These are phyloP conservation scores for Malus hybrid DNA, from an alignment of 331 rosid species.

Conservation along the genomic window DNA sequence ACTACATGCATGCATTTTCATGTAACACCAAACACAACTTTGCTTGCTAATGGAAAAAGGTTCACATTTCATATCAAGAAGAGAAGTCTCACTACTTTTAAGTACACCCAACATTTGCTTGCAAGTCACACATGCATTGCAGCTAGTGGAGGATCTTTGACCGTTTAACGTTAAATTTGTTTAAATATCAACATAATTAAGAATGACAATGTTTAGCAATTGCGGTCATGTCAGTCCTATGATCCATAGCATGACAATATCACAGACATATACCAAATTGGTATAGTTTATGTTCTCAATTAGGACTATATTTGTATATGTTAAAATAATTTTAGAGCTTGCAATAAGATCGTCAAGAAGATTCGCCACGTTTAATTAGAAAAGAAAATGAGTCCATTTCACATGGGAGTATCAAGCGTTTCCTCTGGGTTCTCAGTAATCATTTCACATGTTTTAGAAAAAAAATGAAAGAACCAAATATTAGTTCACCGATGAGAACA, in stretches of 20 bases:
- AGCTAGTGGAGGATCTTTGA: not conserved
- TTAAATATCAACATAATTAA: not conserved
- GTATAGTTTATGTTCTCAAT: not conserved
- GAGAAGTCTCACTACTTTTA: not conserved
- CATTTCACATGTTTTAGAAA: constrained; percentile 13
- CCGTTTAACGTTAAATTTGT: not conserved
- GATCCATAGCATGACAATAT: not conserved
- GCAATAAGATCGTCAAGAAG: constrained; percentile 2
- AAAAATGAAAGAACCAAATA: not conserved
- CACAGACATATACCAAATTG: not conserved
- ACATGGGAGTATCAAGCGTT: constrained; percentile 9
- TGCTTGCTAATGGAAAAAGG: not conserved
- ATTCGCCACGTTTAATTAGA: not conserved
- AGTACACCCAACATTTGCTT: not conserved
- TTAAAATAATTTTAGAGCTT: not conserved
- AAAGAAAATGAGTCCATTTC: constrained; percentile 2
- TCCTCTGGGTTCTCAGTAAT: not conserved
- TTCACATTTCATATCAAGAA: not conserved
- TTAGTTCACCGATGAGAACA: too few relatives aligned
- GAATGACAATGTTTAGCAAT: not conserved
- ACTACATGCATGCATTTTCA: not conserved
- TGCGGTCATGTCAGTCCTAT: not conserved
- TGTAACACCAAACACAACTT: not conserved
- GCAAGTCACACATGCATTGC: not conserved
- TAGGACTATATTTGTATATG: not conserved